These are phyloP conservation scores for Euphorbia schlechtendalii DNA, from an alignment of 441 rosid genomes.

Conservation along the genomic window DNA sequence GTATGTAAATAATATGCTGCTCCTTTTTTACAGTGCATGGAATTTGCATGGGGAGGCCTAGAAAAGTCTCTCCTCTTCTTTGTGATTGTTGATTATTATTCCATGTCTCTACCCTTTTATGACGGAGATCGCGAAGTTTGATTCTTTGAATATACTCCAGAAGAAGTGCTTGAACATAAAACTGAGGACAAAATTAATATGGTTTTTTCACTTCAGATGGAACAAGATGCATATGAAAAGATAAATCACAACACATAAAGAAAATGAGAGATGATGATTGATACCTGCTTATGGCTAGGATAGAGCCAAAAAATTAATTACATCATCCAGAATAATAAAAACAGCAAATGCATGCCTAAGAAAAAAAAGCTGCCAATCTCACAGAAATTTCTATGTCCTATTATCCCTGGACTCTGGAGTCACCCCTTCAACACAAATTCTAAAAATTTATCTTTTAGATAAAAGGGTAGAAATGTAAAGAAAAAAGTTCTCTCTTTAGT, in stretches of 20 bases:
- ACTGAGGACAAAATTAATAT: constrained; percentile 21
- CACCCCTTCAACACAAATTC: neutral
- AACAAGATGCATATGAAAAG: neutral
- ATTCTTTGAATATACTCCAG: constrained; percentile 80
- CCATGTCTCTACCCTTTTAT: constrained; percentile 56
- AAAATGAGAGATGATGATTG: neutral
- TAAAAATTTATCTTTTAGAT: neutral
- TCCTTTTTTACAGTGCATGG: constrained; percentile 73
- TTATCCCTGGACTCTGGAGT: neutral
- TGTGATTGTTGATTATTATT: constrained; percentile 28
- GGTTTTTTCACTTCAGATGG: neutral
- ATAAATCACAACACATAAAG: neutral
- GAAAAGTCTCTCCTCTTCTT: constrained; percentile 43
- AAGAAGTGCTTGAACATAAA: constrained; percentile 73
- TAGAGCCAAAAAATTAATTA: neutral
- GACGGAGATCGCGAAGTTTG: constrained; percentile 87
- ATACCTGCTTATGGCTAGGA: neutral
- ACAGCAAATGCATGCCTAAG: neutral
- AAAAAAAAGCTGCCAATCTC: neutral
- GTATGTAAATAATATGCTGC: constrained; percentile 65
- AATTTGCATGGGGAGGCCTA: constrained; percentile 50
- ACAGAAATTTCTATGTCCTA: neutral
- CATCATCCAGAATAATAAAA: neutral
- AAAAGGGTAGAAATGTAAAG: neutral
- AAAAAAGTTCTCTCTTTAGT: neutral